Evolutionary conservation across 257 asterid genomes (phyloP), one percentile per base, ranked within the genome.

Genomic region (Sherardia arvensis): DNA sequence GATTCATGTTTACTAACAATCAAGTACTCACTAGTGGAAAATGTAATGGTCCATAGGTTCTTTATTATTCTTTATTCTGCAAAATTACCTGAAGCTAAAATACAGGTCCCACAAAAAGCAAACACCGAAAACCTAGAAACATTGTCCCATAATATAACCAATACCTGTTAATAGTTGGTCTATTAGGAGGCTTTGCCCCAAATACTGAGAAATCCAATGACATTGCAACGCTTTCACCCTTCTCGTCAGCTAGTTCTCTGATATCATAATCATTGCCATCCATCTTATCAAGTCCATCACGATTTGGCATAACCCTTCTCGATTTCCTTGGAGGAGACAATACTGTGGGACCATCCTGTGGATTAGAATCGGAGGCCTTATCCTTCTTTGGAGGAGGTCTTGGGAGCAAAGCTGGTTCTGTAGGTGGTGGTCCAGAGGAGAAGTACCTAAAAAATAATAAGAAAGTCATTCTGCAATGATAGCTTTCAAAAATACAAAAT

Each of bases 141-240:
- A 45, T 17, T 18, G 28, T 64, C 47, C 14, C 17, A 71, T 45
- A 25, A 36, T 66, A 60, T 55, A 53, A 3, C 27, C 49, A 29
- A 12, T 81, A 91, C 98, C 96, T 91, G 83, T 83, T 89, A 76
- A 93, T 93, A 48, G 97, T 93, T 56, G 97, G 99, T 76, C 99
- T 85, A 69, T 64, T 77, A 45, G 94, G 97, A 66, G 91, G 95
- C 79, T 70, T 81, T 79, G 38, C 73, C 66, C 87, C 97, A 68
- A 93, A 85, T 71, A 87, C 85, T 27, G 97, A 82, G 74, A 93
- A 93, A 75, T 93, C 99, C 70, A 93, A 76, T 62, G 99, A 90
- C 95, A 83, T 93, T 34, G 95, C 94, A 61, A 79, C 91, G 28
- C 74, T 86, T 67, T 76, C 95, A 76, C 83, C 80, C 77, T 77